Conservation (phyloP, 2,329 filamentous ascomycete genomes). For the Fusarium poae region DNA sequence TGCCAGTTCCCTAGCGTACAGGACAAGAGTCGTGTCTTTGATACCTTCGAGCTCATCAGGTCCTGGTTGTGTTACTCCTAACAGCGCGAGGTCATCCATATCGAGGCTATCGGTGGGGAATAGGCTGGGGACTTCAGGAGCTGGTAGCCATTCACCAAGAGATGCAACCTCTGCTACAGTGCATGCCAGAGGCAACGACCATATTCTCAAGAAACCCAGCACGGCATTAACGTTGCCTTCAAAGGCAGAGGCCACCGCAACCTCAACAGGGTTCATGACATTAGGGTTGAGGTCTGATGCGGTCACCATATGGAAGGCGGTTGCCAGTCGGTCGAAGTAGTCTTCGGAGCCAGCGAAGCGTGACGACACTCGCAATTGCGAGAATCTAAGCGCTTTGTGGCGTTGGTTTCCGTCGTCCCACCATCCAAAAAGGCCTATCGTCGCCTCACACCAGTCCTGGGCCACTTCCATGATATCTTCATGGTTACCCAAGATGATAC, state of each 20-base stretch:
- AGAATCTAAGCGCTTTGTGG: slow-evolving; percentile 57
- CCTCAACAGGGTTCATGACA: slow-evolving; percentile 79
- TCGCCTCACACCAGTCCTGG: slow-evolving; percentile 93
- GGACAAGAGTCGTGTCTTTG: slow-evolving; percentile 82
- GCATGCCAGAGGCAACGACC: slow-evolving; percentile 84
- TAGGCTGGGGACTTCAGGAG: slow-evolving; percentile 55
- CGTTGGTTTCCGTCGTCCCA: slow-evolving; percentile 82
- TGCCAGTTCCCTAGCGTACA: slow-evolving; percentile 79
- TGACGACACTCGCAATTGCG: slow-evolving; percentile 54
- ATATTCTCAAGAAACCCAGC: slow-evolving; percentile 78
- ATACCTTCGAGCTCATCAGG: slow-evolving; percentile 73
- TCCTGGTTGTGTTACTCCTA: slow-evolving; percentile 74
- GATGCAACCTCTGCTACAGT: slow-evolving; percentile 86
- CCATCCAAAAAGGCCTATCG: slow-evolving; percentile 86
- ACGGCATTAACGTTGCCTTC: slow-evolving; percentile 85
- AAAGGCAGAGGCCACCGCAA: slow-evolving; percentile 84
- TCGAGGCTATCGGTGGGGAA: slow-evolving; percentile 76
- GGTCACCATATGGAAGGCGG: slow-evolving; percentile 77
- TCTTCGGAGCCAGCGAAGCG: slow-evolving; percentile 70
- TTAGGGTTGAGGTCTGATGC: slow-evolving; percentile 82
- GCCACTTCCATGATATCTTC: slow-evolving; percentile 81
- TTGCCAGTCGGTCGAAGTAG: slow-evolving; percentile 79
- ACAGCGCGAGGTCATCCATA: slow-evolving; percentile 85
- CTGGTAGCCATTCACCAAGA: slow-evolving; percentile 84
- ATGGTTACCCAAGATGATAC: slow-evolving; percentile 80